These are phyloP conservation scores for Dalbergia cultrata DNA, from an alignment of 306 rosid genomes.

Conservation along the genomic window DNA sequence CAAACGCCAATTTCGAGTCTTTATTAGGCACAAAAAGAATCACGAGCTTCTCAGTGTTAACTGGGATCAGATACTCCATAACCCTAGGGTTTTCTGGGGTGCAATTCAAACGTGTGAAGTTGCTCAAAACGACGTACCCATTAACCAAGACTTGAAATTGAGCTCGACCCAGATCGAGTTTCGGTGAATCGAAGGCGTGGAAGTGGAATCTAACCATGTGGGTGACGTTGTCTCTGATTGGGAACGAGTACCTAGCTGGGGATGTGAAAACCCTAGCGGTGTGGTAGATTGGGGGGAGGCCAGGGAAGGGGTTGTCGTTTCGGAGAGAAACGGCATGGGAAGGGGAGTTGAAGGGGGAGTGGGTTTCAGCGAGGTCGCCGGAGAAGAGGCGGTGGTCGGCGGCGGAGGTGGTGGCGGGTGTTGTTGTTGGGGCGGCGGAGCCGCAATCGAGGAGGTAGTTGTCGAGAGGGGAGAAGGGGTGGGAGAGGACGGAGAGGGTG, in stretches of 20 bases:
- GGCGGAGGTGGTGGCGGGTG: neutral
- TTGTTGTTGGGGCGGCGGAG: conserved; percentile 58
- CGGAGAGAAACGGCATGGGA: conserved; percentile 50
- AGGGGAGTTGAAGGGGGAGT: conserved; percentile 40
- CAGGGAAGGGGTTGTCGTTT: conserved; percentile 56
- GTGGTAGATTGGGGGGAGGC: conserved; percentile 60
- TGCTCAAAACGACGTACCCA: conserved; percentile 61
- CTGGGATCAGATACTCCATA: conserved; percentile 69
- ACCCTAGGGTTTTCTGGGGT: conserved; percentile 51
- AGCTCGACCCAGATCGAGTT: conserved; percentile 52
- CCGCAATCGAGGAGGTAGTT: conserved; percentile 89
- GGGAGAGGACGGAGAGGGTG: conserved; percentile 46
- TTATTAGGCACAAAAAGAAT: conserved; percentile 69
- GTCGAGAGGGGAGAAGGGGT: conserved; percentile 76
- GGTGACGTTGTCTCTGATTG: conserved; percentile 64
- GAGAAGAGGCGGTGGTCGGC: conserved; percentile 69
- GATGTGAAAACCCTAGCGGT: conserved; percentile 73
- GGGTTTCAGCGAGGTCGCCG: conserved; percentile 53
- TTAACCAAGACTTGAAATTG: conserved; percentile 77
- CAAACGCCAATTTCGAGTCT: conserved; percentile 69
- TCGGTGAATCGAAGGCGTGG: conserved; percentile 57
- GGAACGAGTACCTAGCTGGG: conserved; percentile 71
- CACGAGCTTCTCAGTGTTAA: conserved; percentile 60
- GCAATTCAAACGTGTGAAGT: conserved; percentile 42
- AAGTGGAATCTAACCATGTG: conserved; percentile 91